Conservation (phyloP, 2,329 filamentous ascomycete genomes). For the Penicillium sp. region DNA sequence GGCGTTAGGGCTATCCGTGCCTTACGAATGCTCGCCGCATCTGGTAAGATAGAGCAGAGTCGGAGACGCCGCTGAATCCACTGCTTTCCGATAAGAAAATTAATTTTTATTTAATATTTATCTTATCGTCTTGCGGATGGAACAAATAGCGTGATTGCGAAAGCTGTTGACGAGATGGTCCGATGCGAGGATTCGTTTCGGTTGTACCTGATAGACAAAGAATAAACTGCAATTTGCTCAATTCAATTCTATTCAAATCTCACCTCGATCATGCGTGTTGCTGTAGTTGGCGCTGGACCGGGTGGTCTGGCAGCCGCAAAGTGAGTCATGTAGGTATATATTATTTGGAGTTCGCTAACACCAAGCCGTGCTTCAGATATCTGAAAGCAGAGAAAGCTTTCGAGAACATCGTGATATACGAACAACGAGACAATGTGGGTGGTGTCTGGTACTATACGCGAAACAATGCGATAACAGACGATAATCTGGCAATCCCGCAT, state of each 20-base stretch:
- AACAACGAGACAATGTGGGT: slow-evolving; percentile 72
- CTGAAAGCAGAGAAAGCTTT: slow-evolving; percentile 69
- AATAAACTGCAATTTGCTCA: background rate
- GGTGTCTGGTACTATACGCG: slow-evolving; percentile 80
- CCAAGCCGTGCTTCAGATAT: slow-evolving; percentile 64
- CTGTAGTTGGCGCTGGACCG: slow-evolving; percentile 5
- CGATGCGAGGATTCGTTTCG: no score
- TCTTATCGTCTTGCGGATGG: background rate
- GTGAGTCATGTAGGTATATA: slow-evolving; percentile 20
- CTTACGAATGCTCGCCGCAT: background rate
- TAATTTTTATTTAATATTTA: no score
- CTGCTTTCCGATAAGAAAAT: background rate
- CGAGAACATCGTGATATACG: slow-evolving; percentile 69
- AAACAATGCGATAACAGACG: background rate
- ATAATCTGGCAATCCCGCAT: slow-evolving; percentile 55
- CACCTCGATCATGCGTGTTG: background rate
- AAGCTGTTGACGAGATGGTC: background rate
- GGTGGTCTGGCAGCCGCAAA: slow-evolving; percentile 7
- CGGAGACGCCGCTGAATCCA: background rate
- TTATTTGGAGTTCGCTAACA: slow-evolving; percentile 7
- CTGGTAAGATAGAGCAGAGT: background rate
- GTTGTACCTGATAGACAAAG: no score
- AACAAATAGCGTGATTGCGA: background rate
- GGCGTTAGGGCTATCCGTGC: background rate
- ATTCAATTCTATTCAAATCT: background rate